Percentiles rank a stretch among this genome's conserved stretches.
Evolutionary conservation across 495 filamentous ascomycete genomes (phyloP).

Genomic region (Neurospora sp.): DNA sequence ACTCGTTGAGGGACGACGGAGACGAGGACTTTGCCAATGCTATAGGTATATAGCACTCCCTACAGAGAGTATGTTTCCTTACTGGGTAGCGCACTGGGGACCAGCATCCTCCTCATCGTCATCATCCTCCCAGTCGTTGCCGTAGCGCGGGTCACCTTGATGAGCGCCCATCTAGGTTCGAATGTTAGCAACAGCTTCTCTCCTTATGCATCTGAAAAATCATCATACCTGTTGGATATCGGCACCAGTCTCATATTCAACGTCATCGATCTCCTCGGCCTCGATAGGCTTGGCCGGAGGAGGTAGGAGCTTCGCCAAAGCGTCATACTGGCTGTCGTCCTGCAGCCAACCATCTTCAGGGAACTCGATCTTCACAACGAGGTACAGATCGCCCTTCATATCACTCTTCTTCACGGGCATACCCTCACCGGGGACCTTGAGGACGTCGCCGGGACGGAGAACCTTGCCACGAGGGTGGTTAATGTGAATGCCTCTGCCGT

Average conservation of each 20-base stretch:
- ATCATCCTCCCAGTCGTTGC: conserved; percentile 68
- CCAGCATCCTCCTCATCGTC: conserved; percentile 54
- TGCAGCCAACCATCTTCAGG: conserved; percentile 76
- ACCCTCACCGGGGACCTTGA: conserved; percentile 80
- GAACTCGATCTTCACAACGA: conserved; percentile 79
- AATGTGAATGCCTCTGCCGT: conserved; percentile 82
- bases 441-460: conserved; percentile 66
- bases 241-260: conserved; percentile 70
- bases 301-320: conserved; percentile 66
- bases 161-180: conserved; percentile 48
- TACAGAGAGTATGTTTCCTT: conserved; percentile 26
- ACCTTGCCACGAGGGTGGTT: conserved; percentile 65
- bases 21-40: neutral
- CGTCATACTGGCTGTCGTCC: conserved; percentile 52
- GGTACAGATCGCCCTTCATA: conserved; percentile 73
- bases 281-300: conserved; percentile 44
- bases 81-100: conserved; percentile 82
- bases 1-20: neutral
- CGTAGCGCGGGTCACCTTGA: conserved; percentile 57
- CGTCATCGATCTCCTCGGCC: conserved; percentile 72
- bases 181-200: conserved; percentile 6
- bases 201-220: neutral
- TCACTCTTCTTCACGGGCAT: conserved; percentile 90
- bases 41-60: conserved; percentile 1
- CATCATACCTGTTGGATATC: conserved; percentile 64